Evolutionary conservation across 768 basidiomycete species (phyloP).

Genomic region (Plicaturopsis crispa): DNA sequence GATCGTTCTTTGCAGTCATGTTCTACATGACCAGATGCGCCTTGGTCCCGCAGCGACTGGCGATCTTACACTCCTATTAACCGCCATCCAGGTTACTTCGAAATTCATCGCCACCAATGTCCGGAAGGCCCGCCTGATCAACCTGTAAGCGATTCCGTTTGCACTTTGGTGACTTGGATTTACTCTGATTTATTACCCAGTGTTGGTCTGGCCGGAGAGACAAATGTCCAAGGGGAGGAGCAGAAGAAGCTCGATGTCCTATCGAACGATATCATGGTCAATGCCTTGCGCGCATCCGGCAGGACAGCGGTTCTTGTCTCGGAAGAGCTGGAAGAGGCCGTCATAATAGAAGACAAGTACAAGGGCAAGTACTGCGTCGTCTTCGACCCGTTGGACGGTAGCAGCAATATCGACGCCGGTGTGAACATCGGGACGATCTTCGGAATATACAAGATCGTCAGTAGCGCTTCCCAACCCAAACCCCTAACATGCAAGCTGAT

Average conservation of each 20-base stretch:
- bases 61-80: slow-evolving; percentile 89
- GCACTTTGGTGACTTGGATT: no score
- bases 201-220: slow-evolving; percentile 94
- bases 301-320: slow-evolving; percentile 96
- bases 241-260: slow-evolving; percentile 99
- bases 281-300: slow-evolving; percentile 91
- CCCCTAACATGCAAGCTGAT: not conserved
- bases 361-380: slow-evolving; percentile 95
- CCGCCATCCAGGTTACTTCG: slow-evolving; percentile 92
- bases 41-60: slow-evolving; percentile 82
- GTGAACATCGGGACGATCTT: slow-evolving; percentile 98
- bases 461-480: slow-evolving; percentile 27
- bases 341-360: slow-evolving; percentile 77
- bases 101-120: slow-evolving; percentile 99
- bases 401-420: slow-evolving; percentile 97
- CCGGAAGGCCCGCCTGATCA: slow-evolving; percentile 93
- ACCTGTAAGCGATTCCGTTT: slow-evolving; percentile 81
- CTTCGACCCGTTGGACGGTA: slow-evolving; percentile 95
- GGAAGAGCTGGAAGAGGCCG: slow-evolving; percentile 89
- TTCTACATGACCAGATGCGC: slow-evolving; percentile 78
- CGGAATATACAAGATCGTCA: slow-evolving; percentile 86
- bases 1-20: slow-evolving; percentile 49
- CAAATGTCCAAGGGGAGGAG: slow-evolving; percentile 96
- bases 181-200: slow-evolving; percentile 30
- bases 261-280: slow-evolving; percentile 99